These are phyloP conservation scores for Floccularia luteovirens DNA, from an alignment of 768 basidiomycete genomes.

Conservation along the genomic window DNA sequence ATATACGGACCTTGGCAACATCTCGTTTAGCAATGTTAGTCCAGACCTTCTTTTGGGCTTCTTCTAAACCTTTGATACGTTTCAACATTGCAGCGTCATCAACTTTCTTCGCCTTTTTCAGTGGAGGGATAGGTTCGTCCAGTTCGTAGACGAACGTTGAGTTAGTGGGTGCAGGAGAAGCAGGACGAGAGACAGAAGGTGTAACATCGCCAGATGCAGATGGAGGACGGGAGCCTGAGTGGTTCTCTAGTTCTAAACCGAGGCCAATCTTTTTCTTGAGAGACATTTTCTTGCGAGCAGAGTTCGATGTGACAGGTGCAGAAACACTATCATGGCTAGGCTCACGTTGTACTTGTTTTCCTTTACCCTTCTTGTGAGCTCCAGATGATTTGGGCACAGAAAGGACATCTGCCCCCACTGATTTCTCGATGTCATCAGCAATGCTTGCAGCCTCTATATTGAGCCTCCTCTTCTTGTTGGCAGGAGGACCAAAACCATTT, in stretches of 20 bases:
- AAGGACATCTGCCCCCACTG: constrained; percentile 30
- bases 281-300: constrained; percentile 49
- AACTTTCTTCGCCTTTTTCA: constrained; percentile 72
- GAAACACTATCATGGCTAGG: constrained; percentile 53
- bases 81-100: constrained; percentile 69
- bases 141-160: constrained; percentile 66
- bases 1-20: constrained; percentile 59
- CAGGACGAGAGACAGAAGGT: constrained; percentile 60
- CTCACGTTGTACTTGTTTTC: constrained; percentile 41
- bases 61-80: constrained; percentile 71
- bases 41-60: constrained; percentile 86
- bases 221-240: constrained; percentile 41
- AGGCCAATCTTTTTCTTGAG: constrained; percentile 51
- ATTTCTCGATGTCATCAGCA: constrained; percentile 43
- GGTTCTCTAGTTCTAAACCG: constrained; percentile 43
- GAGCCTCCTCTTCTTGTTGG: constrained; percentile 57
- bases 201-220: constrained; percentile 65
- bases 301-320: constrained; percentile 39
- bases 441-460: constrained; percentile 28
- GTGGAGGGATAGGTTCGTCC: constrained; percentile 58
- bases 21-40: constrained; percentile 80
- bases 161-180: constrained; percentile 53
- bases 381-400: constrained; percentile 19
- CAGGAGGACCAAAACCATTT: constrained; percentile 32
- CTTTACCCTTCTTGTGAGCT: constrained; percentile 48